Evolutionary conservation across 768 basidiomycete genomes (phyloP), one percentile per base, ranked within the genome.

Genomic region (Amanita pseudoporphyria): DNA sequence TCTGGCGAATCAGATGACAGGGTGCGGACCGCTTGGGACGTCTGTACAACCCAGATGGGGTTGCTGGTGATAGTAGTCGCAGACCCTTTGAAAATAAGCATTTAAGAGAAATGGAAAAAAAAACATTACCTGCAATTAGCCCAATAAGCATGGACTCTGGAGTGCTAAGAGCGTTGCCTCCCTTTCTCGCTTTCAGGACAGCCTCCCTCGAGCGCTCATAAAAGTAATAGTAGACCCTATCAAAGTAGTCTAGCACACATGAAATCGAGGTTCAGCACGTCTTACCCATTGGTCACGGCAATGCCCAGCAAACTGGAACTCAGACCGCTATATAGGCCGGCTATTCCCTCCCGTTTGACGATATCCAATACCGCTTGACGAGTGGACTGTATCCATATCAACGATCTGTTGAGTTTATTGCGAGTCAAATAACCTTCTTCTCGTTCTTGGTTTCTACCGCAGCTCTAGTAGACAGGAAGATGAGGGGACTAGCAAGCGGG

Each of bases 1-100:
- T 64, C 55, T 33, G 67, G 56, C 7, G 63, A 33, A 37, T 68
- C 66, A 5, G 64, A 33, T 32, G 72, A 61, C 64, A 80, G 64
- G 30, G 77, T 80, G 44, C 72, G 76, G 28, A 86, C 83, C 7
- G 87, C 83, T 63, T 95, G 92, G 6, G 84, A 84, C 5, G 91
- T 92, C 63, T 98, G 93, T 18, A 98, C 74, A 42, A 96, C 92
- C 96, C 96, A 99, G 53, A 98, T 85, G 2, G 95, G 95, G 66
- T 98, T 97, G 62, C 82, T 87, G 54, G 89, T 74, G 54, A 95
- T 66, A 3, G 91, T 87, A 3, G 95, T 96, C 9, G 87, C 87
- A 37, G 86, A 85, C 33, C 93, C 94, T 90, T 55, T 24, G n/a
- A 28, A 38, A 47, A 33, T 53, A 18, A 49, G 21, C 51, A 24